Evolutionary conservation across 768 basidiomycete genomes (phyloP).

Genomic region (Hygrophorus russula): DNA sequence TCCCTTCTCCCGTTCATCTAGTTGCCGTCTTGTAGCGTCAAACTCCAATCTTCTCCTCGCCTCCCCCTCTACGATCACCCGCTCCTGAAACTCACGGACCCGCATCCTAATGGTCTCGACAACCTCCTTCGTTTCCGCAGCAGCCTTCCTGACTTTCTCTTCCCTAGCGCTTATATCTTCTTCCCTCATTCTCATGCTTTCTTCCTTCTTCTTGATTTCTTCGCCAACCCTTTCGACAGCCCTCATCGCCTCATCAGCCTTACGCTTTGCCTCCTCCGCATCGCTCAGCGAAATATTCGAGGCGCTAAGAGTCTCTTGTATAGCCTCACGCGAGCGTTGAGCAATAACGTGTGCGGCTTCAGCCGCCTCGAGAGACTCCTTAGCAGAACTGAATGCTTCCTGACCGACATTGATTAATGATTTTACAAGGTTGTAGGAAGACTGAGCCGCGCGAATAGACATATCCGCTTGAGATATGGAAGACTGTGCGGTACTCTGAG

Average conservation of each 20-base stretch:
- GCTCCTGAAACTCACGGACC: not conserved
- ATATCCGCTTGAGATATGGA: not conserved
- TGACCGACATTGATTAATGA: not conserved
- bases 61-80: slow-evolving; percentile 1
- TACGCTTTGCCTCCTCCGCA: slow-evolving; percentile 14
- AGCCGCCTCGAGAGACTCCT: slow-evolving; percentile 4
- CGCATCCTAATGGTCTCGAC: not conserved
- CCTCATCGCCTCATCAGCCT: slow-evolving; percentile 14
- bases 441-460: not conserved
- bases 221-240: slow-evolving; percentile 13
- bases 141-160: not conserved
- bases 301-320: slow-evolving; percentile 17
- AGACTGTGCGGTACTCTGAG: not conserved
- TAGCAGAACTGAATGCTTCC: not conserved
- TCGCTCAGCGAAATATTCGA: slow-evolving; percentile 16
- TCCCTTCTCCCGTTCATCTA: not conserved
- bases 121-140: not conserved
- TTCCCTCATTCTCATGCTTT: slow-evolving; percentile 2
- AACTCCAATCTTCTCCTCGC: slow-evolving; percentile 2
- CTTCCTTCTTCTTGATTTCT: slow-evolving; percentile 10
- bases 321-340: slow-evolving; percentile 18
- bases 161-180: slow-evolving; percentile 8
- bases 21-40: not conserved
- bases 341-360: slow-evolving; percentile 18
- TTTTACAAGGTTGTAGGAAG: not conserved